phyloP scores from a whole-genome alignment of 2,329 filamentous ascomycete species.

The Talaromyces sp. region DNA sequence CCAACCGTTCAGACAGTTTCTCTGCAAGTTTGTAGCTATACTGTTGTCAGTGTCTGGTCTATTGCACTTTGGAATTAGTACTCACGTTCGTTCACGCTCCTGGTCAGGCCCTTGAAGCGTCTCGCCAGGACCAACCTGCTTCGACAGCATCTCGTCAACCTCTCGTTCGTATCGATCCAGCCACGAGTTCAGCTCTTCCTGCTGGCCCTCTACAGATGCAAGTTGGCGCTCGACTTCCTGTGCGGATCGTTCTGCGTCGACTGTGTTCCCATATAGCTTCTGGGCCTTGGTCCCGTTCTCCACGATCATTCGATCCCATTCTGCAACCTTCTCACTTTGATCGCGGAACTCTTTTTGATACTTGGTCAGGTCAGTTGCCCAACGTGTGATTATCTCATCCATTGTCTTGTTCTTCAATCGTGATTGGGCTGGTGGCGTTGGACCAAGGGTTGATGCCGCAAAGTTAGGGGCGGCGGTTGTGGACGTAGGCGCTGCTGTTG shows the following conservation, averaged over 20 bases:
- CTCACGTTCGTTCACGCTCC: constrained; percentile 85
- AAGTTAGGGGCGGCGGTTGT: constrained; percentile 38
- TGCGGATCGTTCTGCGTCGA: constrained; percentile 88
- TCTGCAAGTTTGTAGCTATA: constrained; percentile 79
- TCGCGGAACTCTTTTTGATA: constrained; percentile 96
- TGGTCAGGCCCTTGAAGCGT: constrained; percentile 83
- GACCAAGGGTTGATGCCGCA: constrained; percentile 72
- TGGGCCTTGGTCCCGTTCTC: constrained; percentile 94
- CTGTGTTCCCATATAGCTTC: constrained; percentile 84
- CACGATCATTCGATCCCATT: constrained; percentile 88
- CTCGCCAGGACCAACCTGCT: constrained; percentile 70
- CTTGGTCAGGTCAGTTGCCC: constrained; percentile 90
- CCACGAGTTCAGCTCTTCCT: constrained; percentile 83
- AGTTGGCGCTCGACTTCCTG: constrained; percentile 92
- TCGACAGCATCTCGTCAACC: constrained; percentile 80
- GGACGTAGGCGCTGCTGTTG: constrained; percentile 25
- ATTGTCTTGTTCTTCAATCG: constrained; percentile 97
- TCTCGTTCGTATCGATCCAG: constrained; percentile 88
- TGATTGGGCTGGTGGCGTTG: constrained; percentile 72
- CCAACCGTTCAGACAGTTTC: constrained; percentile 81
- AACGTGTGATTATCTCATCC: constrained; percentile 96
- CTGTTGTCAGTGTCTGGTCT: constrained; percentile 24
- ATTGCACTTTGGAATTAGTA: constrained; percentile 15
- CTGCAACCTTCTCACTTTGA: constrained; percentile 78
- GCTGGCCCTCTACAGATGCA: constrained; percentile 81